Conservation (phyloP, 129 eudicot species). For the Chrysanthemum lavandulifolium region DNA sequence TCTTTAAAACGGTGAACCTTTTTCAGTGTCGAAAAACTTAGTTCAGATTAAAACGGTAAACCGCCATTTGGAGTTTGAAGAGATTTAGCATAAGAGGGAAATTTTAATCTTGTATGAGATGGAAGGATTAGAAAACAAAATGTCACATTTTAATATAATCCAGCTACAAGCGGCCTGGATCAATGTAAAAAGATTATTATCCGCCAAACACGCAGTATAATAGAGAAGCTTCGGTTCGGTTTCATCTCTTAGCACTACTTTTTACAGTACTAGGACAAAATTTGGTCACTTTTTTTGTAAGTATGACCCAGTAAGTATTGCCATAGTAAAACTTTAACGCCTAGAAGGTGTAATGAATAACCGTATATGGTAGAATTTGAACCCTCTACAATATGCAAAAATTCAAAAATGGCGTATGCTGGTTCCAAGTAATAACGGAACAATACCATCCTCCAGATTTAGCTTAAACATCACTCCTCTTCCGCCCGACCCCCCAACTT, state of each 20-base stretch:
- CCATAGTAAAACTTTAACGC: conserved; percentile 22
- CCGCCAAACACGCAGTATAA: neutral
- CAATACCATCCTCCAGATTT: conserved; percentile 14
- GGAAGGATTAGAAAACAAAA: too few species aligned
- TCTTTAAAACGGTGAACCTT: too few species aligned
- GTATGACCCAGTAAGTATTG: conserved; percentile 23
- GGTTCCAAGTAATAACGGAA: conserved; percentile 19
- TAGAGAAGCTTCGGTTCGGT: neutral
- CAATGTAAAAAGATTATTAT: conserved; percentile 16
- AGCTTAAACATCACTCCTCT: conserved; percentile 43
- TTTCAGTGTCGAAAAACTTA: too few species aligned
- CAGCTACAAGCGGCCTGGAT: neutral
- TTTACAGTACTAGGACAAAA: conserved; percentile 40
- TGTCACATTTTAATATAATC: neutral
- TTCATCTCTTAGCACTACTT: conserved; percentile 28
- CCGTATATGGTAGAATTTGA: neutral
- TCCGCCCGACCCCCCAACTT: conserved; percentile 65
- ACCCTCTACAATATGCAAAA: conserved; percentile 25
- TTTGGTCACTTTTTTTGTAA: neutral
- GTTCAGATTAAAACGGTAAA: too few species aligned
- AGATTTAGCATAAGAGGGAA: too few species aligned
- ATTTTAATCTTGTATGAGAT: too few species aligned
- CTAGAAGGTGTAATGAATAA: conserved; percentile 25
- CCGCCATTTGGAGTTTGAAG: too few species aligned
- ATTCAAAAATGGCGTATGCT: conserved; percentile 7